Evolutionary conservation across 495 filamentous ascomycete genomes (phyloP).

Genomic region (Aspergillus bridgeri): DNA sequence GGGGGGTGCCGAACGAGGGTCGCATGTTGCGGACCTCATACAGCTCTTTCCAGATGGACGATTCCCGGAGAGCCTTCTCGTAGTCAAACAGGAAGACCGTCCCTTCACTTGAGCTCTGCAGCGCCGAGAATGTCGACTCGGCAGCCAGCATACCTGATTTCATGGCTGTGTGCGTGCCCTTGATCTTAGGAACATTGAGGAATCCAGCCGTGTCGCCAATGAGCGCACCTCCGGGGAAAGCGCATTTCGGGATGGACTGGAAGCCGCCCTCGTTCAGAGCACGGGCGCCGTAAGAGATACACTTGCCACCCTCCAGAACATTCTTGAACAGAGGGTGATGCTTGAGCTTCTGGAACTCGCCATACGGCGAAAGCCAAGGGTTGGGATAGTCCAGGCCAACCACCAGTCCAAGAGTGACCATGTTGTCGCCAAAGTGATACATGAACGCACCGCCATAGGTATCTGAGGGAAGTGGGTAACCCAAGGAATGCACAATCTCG

Average conservation of each 20-base stretch:
- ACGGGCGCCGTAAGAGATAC: slow-evolving; percentile 93
- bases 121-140: slow-evolving; percentile 76
- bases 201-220: slow-evolving; percentile 97
- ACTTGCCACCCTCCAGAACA: slow-evolving; percentile 88
- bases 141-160: slow-evolving; percentile 95
- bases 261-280: slow-evolving; percentile 95
- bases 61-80: slow-evolving; percentile 83
- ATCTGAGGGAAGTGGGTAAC: slow-evolving; percentile 82
- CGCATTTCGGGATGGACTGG: slow-evolving; percentile 94
- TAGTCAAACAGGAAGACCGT: slow-evolving; percentile 93
- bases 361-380: slow-evolving; percentile 93
- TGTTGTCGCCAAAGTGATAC: slow-evolving; percentile 98
- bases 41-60: slow-evolving; percentile 89
- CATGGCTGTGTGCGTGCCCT: slow-evolving; percentile 98
- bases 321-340: slow-evolving; percentile 85
- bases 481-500: slow-evolving; percentile 85
- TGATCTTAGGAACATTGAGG: slow-evolving; percentile 97
- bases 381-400: slow-evolving; percentile 95
- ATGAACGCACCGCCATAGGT: slow-evolving; percentile 97
- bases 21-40: slow-evolving; percentile 97
- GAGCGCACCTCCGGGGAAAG: slow-evolving; percentile 92
- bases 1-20: slow-evolving; percentile 81
- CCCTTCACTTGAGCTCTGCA: slow-evolving; percentile 55
- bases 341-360: slow-evolving; percentile 98
- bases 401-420: slow-evolving; percentile 90